Base-by-base conservation (phyloP, 257 asterid genomes). In the Petunia secreta region DNA sequence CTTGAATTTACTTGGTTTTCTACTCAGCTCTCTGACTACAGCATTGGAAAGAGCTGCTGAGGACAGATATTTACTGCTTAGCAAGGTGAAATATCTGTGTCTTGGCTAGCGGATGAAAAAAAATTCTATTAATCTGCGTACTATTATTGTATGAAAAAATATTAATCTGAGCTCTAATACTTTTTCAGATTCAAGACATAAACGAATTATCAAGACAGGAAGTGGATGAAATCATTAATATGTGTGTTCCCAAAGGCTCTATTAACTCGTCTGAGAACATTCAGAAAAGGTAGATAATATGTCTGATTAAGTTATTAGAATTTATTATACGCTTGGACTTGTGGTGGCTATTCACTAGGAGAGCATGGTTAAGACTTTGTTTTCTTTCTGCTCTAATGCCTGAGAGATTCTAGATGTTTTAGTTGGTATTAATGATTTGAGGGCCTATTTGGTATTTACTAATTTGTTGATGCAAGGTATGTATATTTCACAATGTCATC, bases 151-250 rank as follows among this genome's bases (percentile, higher is more conserved):
- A 50, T 50, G 10, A 50, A 50, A 50, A 52, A 9, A 52, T 25
- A 25, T 6, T 9, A 41, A 48, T 43, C 40, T 7, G 15, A 15
- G 48, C 36, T 54, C 15, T 38, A 64, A 75, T 84, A 48, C 52
- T 40, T 39, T 69, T 83, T 69, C 82, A 96, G 98, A 90, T 94
- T 82, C 95, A 90, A 86, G 99, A 96, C 88, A 93, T 95, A 82
- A 95, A 93, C 83, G 98, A 96, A 88, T 85, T 96, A 75, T 90
- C 99, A 60, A 94, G 98, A 71, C 98, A 92, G 85, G 99, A 96
- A 91, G 97, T 96, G 81, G 99, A 93, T 80, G 98, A 92, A 85
- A 89, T 92, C 84, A 90, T 92, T 84, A 89, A 85, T 79, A 60
- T 83, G 82, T 94, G 93, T 87, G 83, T 86, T 78, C 84, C 87